Evolutionary conservation across 805 yeast genomes (phyloP).

Genomic region (Saccharomycopsis malanga): DNA sequence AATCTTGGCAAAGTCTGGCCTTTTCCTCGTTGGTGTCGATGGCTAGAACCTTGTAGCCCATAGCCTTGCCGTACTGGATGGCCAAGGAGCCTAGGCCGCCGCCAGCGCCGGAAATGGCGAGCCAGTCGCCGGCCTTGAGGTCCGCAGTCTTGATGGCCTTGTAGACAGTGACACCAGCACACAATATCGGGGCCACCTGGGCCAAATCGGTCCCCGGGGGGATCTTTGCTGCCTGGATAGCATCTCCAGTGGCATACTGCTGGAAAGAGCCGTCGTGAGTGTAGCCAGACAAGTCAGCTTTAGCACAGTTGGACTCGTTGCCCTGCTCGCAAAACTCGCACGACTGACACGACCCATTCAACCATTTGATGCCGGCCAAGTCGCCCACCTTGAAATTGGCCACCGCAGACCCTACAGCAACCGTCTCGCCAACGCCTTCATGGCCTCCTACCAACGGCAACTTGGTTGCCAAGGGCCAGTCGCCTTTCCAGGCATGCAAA

Average conservation of each 20-base stretch:
- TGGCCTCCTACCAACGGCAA: conserved; percentile 61
- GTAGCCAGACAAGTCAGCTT: conserved; percentile 48
- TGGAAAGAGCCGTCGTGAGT: conserved; percentile 73
- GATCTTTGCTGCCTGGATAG: conserved; percentile 76
- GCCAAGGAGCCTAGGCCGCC: conserved; percentile 59
- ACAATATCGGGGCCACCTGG: conserved; percentile 53
- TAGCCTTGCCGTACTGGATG: conserved; percentile 50
- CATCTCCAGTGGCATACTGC: conserved; percentile 82
- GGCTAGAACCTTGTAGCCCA: conserved; percentile 50
- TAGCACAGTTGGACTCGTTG: conserved; percentile 48
- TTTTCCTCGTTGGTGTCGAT: conserved; percentile 53
- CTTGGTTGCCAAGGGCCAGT: conserved; percentile 53
- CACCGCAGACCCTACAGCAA: conserved; percentile 50
- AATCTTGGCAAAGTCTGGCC: conserved; percentile 35
- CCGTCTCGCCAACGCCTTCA: conserved; percentile 63
- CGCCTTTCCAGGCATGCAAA: conserved; percentile 63
- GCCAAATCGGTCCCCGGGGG: conserved; percentile 70
- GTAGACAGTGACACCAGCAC: conserved; percentile 60
- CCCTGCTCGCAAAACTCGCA: conserved; percentile 52
- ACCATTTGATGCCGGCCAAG: conserved; percentile 57
- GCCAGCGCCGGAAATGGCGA: conserved; percentile 53
- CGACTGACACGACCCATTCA: conserved; percentile 53
- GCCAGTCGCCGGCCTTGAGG: conserved; percentile 49
- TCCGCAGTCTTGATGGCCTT: conserved; percentile 50
- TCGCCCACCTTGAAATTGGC: conserved; percentile 52